Conservation (phyloP, 2,329 filamentous ascomycete species). For the Talaromyces marneffei region DNA sequence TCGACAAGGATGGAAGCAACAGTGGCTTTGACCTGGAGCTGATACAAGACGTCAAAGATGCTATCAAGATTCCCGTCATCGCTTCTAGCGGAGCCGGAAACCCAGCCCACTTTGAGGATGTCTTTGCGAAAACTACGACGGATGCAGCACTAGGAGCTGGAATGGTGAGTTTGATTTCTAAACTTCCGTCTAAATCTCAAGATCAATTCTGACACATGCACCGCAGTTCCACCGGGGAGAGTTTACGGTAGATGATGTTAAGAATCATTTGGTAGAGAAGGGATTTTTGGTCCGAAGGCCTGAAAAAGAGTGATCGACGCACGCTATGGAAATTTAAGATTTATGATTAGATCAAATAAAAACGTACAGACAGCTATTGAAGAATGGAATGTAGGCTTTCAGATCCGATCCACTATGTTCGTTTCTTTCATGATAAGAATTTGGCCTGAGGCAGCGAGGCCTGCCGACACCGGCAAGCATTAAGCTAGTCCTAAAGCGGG, state of each 20-base stretch:
- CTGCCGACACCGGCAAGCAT: neutral
- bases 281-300: slow-evolving; percentile 74
- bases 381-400: neutral
- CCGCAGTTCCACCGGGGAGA: slow-evolving; percentile 80
- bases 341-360: neutral
- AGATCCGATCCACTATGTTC: too few relatives aligned
- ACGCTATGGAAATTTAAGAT: neutral
- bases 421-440: too few relatives aligned
- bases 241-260: slow-evolving; percentile 91
- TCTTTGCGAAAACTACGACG: slow-evolving; percentile 77
- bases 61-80: slow-evolving; percentile 87
- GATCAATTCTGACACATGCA: slow-evolving; percentile 11
- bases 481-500: neutral
- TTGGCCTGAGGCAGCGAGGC: neutral
- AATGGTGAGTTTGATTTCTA: slow-evolving; percentile 52
- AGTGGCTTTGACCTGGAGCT: slow-evolving; percentile 91
- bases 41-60: slow-evolving; percentile 78
- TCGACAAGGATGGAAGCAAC: slow-evolving; percentile 93
- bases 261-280: slow-evolving; percentile 66
- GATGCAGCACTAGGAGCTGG: slow-evolving; percentile 93
- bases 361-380: neutral
- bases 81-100: slow-evolving; percentile 87
- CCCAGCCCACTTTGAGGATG: slow-evolving; percentile 81
- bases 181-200: neutral
- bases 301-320: slow-evolving; percentile 45